phyloP scores from a whole-genome alignment of 2,329 filamentous ascomycete genomes.

The Pseudogymnoascus pannorum region DNA sequence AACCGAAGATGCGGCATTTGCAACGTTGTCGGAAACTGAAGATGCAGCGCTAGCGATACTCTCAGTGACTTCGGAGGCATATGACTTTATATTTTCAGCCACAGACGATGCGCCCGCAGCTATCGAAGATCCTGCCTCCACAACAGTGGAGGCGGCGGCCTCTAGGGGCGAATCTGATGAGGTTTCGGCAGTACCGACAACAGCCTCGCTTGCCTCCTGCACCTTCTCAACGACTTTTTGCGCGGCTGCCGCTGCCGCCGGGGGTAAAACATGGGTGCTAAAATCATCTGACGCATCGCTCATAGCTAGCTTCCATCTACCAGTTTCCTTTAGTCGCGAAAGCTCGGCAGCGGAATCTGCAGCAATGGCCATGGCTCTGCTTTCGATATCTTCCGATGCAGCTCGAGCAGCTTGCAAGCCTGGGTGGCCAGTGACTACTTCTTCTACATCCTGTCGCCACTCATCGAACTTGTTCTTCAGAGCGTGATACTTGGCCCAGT shows the following conservation, averaged over 20 bases:
- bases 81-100: slow-evolving; percentile 19
- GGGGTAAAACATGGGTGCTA: slow-evolving; percentile 56
- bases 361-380: slow-evolving; percentile 72
- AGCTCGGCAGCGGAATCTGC: slow-evolving; percentile 75
- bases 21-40: slow-evolving; percentile 16
- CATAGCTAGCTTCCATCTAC: slow-evolving; percentile 73
- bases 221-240: slow-evolving; percentile 26
- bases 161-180: slow-evolving; percentile 23
- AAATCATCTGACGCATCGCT: slow-evolving; percentile 74
- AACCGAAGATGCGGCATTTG: slow-evolving; percentile 15
- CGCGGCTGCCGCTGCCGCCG: slow-evolving; percentile 42
- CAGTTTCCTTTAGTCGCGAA: slow-evolving; percentile 71
- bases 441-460: slow-evolving; percentile 77
- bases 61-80: slow-evolving; percentile 16
- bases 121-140: slow-evolving; percentile 15
- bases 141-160: slow-evolving; percentile 20
- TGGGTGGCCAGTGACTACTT: slow-evolving; percentile 66
- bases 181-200: slow-evolving; percentile 23
- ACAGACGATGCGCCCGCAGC: slow-evolving; percentile 19
- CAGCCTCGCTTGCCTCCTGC: slow-evolving; percentile 23
- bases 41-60: slow-evolving; percentile 20
- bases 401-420: slow-evolving; percentile 61
- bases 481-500: slow-evolving; percentile 92
- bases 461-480: slow-evolving; percentile 75
- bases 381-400: slow-evolving; percentile 62